phyloP scores from a whole-genome alignment of 345 rosid species.

The Ceriops zippeliana region DNA sequence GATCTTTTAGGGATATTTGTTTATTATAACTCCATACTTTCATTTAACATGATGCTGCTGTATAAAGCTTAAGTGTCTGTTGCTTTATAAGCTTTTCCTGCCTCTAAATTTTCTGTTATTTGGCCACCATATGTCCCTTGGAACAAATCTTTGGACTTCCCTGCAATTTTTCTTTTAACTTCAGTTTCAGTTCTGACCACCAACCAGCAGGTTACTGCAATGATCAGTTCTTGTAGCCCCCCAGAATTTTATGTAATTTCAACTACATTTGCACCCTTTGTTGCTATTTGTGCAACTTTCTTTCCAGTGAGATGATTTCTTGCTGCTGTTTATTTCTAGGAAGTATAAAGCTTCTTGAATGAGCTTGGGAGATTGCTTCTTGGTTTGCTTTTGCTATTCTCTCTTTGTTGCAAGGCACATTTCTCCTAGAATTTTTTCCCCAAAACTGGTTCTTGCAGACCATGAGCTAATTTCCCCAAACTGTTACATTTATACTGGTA shows the following conservation, averaged over 20 bases:
- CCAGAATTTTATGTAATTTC: not conserved
- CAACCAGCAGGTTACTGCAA: no score
- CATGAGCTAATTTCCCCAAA: not conserved
- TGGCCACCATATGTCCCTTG: not conserved
- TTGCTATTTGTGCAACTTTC: not conserved
- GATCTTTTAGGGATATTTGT: not conserved
- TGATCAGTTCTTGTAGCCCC: not conserved
- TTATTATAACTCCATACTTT: not conserved
- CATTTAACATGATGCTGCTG: not conserved
- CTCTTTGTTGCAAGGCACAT: not conserved
- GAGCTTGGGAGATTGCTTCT: not conserved
- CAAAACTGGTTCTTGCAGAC: not conserved
- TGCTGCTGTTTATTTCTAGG: not conserved
- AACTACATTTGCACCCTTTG: not conserved
- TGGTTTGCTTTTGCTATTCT: not conserved
- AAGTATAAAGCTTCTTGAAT: not conserved
- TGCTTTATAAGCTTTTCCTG: not conserved
- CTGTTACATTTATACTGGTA: conserved; percentile 3
- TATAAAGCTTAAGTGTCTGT: not conserved
- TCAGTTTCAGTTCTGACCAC: not conserved
- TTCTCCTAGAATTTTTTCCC: not conserved
- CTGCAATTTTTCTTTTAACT: not conserved
- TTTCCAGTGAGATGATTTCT: not conserved
- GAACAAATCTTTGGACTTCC: not conserved
- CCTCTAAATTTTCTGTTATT: not conserved